A percentile compares a stretch with the other conserved stretches of the same genome.
These are phyloP conservation scores for Paramarasmius palmivorus DNA, from an alignment of 1,284 basidiomycete genomes.

Conservation along the genomic window DNA sequence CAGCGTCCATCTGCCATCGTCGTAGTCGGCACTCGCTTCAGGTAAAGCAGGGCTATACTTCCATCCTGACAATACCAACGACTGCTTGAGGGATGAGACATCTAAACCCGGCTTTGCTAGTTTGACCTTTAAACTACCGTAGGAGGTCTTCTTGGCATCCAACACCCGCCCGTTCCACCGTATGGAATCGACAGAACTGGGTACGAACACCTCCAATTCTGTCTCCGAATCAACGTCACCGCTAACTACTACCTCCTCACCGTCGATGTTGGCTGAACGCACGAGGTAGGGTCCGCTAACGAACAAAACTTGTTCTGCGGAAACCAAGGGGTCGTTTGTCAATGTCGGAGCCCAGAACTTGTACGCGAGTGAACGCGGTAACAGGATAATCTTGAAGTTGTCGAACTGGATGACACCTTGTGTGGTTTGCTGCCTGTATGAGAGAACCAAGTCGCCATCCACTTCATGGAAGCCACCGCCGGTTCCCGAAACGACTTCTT, in stretches of 20 bases:
- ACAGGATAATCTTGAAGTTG: slow-evolving; percentile 17
- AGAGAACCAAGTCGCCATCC: slow-evolving; percentile 4
- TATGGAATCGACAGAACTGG: background rate
- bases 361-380: slow-evolving; percentile 10
- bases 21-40: slow-evolving; percentile 39
- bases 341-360: slow-evolving; percentile 15
- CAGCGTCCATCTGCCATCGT: slow-evolving; percentile 41
- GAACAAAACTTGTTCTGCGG: slow-evolving; percentile 3
- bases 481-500: background rate
- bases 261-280: background rate
- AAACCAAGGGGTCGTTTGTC: slow-evolving; percentile 1
- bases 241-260: background rate
- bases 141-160: background rate
- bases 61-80: slow-evolving; percentile 41
- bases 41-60: slow-evolving; percentile 51
- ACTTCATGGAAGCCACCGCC: slow-evolving; percentile 4
- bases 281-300: slow-evolving; percentile 13
- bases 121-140: slow-evolving; percentile 5
- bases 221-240: slow-evolving; percentile 7
- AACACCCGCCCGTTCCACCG: slow-evolving; percentile 4
- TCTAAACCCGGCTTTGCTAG: slow-evolving; percentile 12
- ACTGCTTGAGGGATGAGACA: slow-evolving; percentile 8
- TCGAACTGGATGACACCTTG: slow-evolving; percentile 11
- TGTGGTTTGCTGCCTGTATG: background rate
- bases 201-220: slow-evolving; percentile 2